phyloP scores from a whole-genome alignment of 441 rosid species.

The Geranium incanum region DNA sequence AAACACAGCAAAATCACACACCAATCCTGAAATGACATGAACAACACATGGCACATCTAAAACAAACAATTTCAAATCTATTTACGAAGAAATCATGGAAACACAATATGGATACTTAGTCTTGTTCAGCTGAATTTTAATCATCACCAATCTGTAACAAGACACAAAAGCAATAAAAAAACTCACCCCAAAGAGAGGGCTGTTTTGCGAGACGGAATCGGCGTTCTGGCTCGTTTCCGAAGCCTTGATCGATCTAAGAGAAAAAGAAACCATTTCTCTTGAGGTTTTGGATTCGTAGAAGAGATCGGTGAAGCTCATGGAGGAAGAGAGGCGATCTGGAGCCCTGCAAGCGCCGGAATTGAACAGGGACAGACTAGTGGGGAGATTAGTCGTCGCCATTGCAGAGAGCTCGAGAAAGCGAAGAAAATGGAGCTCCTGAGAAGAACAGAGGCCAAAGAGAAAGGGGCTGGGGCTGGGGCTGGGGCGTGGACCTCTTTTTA shows the following conservation, averaged over 20 bases:
- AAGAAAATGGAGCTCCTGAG: constrained; percentile 8
- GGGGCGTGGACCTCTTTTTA: too few relatives aligned
- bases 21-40: background rate
- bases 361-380: constrained; percentile 16
- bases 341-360: constrained; percentile 11
- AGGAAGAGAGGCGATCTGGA: constrained; percentile 20
- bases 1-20: background rate
- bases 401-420: background rate
- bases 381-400: constrained; percentile 18
- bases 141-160: too few relatives aligned
- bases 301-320: constrained; percentile 14
- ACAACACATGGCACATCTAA: background rate
- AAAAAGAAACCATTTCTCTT: constrained; percentile 18
- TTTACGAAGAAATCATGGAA: background rate
- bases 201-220: constrained; percentile 30
- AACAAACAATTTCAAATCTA: background rate
- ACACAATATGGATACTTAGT: background rate
- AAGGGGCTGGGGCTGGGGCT: too few relatives aligned
- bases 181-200: constrained; percentile 37
- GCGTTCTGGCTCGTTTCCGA: constrained; percentile 19
- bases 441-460: background rate
- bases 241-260: constrained; percentile 34
- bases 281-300: background rate
- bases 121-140: background rate
- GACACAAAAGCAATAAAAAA: background rate